Percentiles rank a stretch among this genome's conserved stretches.
Conservation (phyloP, 1,284 basidiomycete genomes). For the Meripilus lineatus region DNA sequence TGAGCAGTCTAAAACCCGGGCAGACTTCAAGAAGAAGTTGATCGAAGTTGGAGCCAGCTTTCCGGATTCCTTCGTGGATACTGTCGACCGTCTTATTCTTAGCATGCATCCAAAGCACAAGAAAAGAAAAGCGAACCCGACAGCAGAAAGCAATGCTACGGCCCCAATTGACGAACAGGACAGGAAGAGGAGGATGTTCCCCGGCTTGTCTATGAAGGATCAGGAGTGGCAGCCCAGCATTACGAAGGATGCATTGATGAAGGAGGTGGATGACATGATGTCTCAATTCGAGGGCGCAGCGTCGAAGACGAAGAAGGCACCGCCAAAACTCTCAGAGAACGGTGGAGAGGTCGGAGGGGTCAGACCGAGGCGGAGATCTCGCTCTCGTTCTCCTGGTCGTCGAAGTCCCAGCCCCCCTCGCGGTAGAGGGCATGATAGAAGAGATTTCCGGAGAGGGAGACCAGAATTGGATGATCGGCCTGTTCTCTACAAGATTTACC, state of each 20-base stretch:
- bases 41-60: conserved; percentile 82
- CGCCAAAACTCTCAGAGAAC: conserved; percentile 32
- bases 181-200: conserved; percentile 82
- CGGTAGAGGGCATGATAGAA: conserved; percentile 40
- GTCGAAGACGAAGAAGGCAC: conserved; percentile 47
- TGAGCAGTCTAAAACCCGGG: conserved; percentile 72
- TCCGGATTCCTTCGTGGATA: conserved; percentile 86
- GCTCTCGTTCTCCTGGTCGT: conserved; percentile 38
- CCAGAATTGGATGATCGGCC: conserved; percentile 73
- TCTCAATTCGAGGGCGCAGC: conserved; percentile 67
- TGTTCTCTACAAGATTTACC: conserved; percentile 92
- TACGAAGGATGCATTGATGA: conserved; percentile 64
- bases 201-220: conserved; percentile 86
- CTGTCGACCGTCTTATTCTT: conserved; percentile 91
- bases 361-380: conserved; percentile 53
- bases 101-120: conserved; percentile 97
- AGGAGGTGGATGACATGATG: conserved; percentile 87
- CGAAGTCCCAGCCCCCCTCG: conserved; percentile 54
- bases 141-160: conserved; percentile 27
- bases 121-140: conserved; percentile 48
- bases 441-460: conserved; percentile 39
- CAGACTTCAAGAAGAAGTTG: conserved; percentile 81
- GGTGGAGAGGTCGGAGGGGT: conserved; percentile 42
- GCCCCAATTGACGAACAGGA: conserved; percentile 56
- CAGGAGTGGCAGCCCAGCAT: conserved; percentile 52